Base-by-base conservation (phyloP, 2,329 filamentous ascomycete species). In the Fusarium albosuccineum region DNA sequence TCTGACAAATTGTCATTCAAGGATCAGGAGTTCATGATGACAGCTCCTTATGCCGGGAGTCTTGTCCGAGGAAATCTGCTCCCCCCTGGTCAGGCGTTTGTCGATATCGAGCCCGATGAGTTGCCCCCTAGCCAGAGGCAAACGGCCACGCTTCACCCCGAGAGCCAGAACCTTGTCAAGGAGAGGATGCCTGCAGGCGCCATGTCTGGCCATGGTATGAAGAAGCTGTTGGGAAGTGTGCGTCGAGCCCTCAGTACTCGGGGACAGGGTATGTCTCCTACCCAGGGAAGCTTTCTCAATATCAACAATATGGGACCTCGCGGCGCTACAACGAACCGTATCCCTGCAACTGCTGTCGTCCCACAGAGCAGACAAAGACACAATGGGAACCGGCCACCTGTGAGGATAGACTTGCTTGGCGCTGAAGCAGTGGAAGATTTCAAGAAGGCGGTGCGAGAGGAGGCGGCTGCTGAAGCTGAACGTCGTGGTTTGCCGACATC, bases 41-140 rank as follows among this genome's bases (percentile, higher is more conserved):
- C 89, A 9, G 82, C 90, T 22, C 88, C 91, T 11, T 91, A 93
- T 72, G 89, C 91, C 5, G 93, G 94, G 9, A 95, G 92, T 67
- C 86, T 99, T 37, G 94, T 98, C 17, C 88, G 95, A 51, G 96
- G 96, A 13, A 92, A 94, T 60, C 76, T 97, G 6, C 87, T 97
- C 64, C 92, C 94, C 14, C 96, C 95, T 2, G 88, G 88, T 1
- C 92, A 96, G 63, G 89, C 94, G 0, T 93, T 92, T 75, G 91
- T 97, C 40, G 89, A 94, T 42, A 81, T 89, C 36, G 80, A 89
- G 53, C 82, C 86, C 6, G 83, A 86, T 6, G 82, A 82, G 48
- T 84, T 83, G 4, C 76, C 76, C 13, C 80, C 79, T 27, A 70
- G 76, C n/a, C 81, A 82, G 48, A 80, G 86, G 44, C 82, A 87